Evolutionary conservation across 1,139 yeast species (phyloP).

Genomic region (Meyerozyma sp.): DNA sequence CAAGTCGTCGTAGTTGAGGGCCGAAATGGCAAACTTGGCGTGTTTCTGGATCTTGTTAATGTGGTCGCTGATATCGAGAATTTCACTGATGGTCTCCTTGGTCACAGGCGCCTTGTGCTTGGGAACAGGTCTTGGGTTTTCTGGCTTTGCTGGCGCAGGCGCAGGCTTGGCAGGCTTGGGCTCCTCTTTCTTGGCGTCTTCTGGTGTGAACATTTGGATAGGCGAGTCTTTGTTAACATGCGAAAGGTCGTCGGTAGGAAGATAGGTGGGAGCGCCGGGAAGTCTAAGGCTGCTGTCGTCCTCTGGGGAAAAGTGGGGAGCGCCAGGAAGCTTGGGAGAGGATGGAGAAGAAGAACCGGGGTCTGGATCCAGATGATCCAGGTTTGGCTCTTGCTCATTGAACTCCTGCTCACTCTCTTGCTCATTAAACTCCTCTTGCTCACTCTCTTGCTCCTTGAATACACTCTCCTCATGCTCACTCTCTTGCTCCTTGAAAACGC

Average conservation of each 20-base stretch:
- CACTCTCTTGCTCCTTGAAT: no score
- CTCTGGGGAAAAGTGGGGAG: constrained; percentile 21
- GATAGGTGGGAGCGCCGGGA: constrained; percentile 41
- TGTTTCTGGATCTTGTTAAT: constrained; percentile 73
- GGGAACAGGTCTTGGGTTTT: neutral
- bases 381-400: no score
- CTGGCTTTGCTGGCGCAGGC: constrained; percentile 1
- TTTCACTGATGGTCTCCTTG: constrained; percentile 41
- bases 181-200: neutral
- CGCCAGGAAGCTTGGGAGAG: constrained; percentile 18
- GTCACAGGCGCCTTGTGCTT: constrained; percentile 21
- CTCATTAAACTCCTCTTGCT: no score
- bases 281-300: constrained; percentile 18
- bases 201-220: constrained; percentile 33
- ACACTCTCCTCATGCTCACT: no score
- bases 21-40: constrained; percentile 89
- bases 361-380: no score
- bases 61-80: constrained; percentile 55
- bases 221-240: constrained; percentile 35
- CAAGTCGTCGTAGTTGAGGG: constrained; percentile 86
- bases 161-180: neutral
- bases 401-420: no score
- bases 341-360: no score
- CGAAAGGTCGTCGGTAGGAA: constrained; percentile 37
- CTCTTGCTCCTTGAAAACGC: no score